Percentiles rank a stretch among this genome's conserved stretches.
These are phyloP conservation scores for Coemansia sp. DNA, from an alignment of 192 early-diverging fungal species.

Conservation along the genomic window DNA sequence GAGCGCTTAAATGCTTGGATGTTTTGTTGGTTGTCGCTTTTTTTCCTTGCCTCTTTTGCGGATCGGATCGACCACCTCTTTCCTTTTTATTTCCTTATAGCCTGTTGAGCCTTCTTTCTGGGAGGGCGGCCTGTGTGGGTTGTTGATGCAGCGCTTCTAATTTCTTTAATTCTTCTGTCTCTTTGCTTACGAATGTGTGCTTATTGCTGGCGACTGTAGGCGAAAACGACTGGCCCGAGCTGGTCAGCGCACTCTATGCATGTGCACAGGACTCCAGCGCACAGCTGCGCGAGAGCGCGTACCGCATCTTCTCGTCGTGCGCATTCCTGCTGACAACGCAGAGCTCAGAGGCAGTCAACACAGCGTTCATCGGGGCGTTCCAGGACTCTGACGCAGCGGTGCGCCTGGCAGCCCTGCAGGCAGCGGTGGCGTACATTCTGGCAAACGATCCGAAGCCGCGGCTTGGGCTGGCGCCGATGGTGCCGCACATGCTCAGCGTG, in stretches of 20 bases:
- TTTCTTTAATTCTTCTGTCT: not conserved
- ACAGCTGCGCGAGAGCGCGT: slow-evolving; percentile 83
- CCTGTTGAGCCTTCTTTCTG: no score
- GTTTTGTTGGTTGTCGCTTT: not conserved
- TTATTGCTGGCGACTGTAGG: slow-evolving; percentile 11
- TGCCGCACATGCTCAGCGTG: slow-evolving; percentile 83
- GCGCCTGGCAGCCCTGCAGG: slow-evolving; percentile 75
- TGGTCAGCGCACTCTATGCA: slow-evolving; percentile 77
- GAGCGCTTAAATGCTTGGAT: not conserved
- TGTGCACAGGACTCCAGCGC: slow-evolving; percentile 75
- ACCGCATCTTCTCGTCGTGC: slow-evolving; percentile 85
- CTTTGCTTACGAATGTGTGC: not conserved
- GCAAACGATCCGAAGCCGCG: slow-evolving; percentile 63
- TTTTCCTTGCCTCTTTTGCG: not conserved
- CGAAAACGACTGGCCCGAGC: slow-evolving; percentile 69
- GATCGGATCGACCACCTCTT: not conserved
- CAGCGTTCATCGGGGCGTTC: slow-evolving; percentile 74
- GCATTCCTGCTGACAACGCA: slow-evolving; percentile 76
- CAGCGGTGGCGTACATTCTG: slow-evolving; percentile 74
- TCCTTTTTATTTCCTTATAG: not conserved
- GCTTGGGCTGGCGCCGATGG: slow-evolving; percentile 51
- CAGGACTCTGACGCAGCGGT: slow-evolving; percentile 66
- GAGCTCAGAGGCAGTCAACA: slow-evolving; percentile 68
- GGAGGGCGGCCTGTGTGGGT: not conserved
- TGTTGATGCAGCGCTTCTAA: not conserved